Evolutionary conservation across 176 grass and related monocot species (phyloP), one percentile per base, ranked within the genome.

Genomic region (Luzula sylvatica): DNA sequence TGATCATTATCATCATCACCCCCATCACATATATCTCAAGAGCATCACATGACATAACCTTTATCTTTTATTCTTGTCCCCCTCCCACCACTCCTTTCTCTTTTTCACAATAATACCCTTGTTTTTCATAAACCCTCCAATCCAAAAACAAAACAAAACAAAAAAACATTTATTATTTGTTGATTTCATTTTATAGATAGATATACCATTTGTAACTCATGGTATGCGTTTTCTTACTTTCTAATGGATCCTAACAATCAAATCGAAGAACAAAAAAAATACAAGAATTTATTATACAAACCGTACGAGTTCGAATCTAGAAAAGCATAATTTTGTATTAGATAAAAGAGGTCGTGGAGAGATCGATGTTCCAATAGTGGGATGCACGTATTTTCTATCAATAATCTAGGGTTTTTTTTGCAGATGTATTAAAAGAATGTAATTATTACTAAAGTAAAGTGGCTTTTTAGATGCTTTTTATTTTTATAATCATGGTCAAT

Each of bases 351-450:
- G 15, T 13, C 12, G 38, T 12, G 20, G 11, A 23, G 40, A 58
- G 4, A 15, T 53, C 20, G 20, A 14, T 46, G 39, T 17, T 61
- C 42, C 38, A 39, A 9, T 27, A 61, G 38, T 8, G 23, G 42
- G 41, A 23, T 3, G 26, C 8, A 18, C 46, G 42, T 7, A 23
- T 27, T 14, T 44, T 14, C 14, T n/a, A 43, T 21, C 23, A 45
- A 46, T 46, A 16, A 23, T 21, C 16, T 45, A 12, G 25, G 44
- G 57, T 13, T 61, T n/a, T n/a, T 35, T 64, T 24, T 3, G 23
- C 44, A 29, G 24, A 30, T 25, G 15, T 42, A 48, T 64, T 49
- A 64, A 64, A 64, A 64, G 25, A 49, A 64, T 64, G 59, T 49
- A 49, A 49, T 64, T 64, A 49, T 64, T 16, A 9, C 23, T 23